Conservation (phyloP, 1,284 basidiomycete species). For the Malassezia dermatis region DNA sequence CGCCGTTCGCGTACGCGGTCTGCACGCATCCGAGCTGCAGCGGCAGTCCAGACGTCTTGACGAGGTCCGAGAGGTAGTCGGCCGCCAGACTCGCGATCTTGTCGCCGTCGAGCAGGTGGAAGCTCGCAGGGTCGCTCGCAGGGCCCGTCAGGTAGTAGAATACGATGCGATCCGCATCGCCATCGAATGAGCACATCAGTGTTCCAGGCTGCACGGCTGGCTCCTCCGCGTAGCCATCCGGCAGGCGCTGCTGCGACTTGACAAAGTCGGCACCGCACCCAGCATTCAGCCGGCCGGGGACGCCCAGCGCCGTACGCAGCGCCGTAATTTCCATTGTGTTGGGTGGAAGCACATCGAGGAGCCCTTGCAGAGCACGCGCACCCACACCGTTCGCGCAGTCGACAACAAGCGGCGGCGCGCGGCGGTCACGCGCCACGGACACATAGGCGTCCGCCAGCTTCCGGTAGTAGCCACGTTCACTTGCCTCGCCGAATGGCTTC, state of each 20-base stretch:
- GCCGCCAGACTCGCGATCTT: slow-evolving; percentile 93
- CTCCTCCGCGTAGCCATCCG: slow-evolving; percentile 37
- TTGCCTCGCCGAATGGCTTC: slow-evolving; percentile 67
- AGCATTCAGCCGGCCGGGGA: slow-evolving; percentile 64
- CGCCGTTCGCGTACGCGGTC: slow-evolving; percentile 97
- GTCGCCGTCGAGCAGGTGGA: slow-evolving; percentile 92
- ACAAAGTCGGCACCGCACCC: slow-evolving; percentile 92
- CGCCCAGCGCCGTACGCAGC: slow-evolving; percentile 51
- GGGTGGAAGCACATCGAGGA: slow-evolving; percentile 18
- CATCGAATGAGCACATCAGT: slow-evolving; percentile 84
- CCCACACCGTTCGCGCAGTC: slow-evolving; percentile 99
- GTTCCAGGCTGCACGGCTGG: slow-evolving; percentile 52
- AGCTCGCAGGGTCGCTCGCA: slow-evolving; percentile 59
- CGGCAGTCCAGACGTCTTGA: slow-evolving; percentile 51
- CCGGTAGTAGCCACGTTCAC: slow-evolving; percentile 72
- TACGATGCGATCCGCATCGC: slow-evolving; percentile 93
- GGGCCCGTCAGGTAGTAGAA: slow-evolving; percentile 62
- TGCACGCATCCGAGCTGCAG: slow-evolving; percentile 62
- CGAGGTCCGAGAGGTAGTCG: slow-evolving; percentile 81
- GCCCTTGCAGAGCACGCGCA: slow-evolving; percentile 51
- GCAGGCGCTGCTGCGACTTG: slow-evolving; percentile 59
- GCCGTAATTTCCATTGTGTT: slow-evolving; percentile 26
- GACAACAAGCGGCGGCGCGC: slow-evolving; percentile 57
- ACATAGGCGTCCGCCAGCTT: slow-evolving; percentile 80
- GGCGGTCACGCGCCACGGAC: slow-evolving; percentile 58